These are phyloP conservation scores for Davidsoniella australis DNA, from an alignment of 2,329 filamentous ascomycete species.

Conservation along the genomic window DNA sequence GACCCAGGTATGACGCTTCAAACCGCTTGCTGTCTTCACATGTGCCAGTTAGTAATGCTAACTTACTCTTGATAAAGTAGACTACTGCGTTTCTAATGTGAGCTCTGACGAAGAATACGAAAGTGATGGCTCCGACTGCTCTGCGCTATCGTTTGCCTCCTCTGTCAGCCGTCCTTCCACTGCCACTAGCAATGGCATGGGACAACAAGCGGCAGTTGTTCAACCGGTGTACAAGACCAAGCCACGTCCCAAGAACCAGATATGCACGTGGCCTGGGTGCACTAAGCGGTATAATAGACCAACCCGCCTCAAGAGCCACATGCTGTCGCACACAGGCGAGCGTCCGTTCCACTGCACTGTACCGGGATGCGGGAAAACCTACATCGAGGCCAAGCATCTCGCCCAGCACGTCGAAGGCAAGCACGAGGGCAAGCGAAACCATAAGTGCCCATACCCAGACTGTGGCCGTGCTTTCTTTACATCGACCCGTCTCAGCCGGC, in stretches of 20 bases:
- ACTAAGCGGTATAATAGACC: conserved; percentile 77
- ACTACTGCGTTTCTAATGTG: background rate
- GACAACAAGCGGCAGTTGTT: too few relatives aligned
- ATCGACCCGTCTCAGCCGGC: conserved; percentile 57
- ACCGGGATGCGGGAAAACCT: conserved; percentile 61
- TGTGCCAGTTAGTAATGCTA: too few relatives aligned
- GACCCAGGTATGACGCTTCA: background rate
- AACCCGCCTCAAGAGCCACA: conserved; percentile 59
- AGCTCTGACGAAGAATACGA: conserved; percentile 8
- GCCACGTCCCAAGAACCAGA: conserved; percentile 44
- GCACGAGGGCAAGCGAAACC: conserved; percentile 54
- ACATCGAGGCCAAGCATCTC: conserved; percentile 73
- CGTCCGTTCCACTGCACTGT: conserved; percentile 60
- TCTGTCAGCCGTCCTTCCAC: conserved; percentile 20
- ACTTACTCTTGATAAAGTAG: too few relatives aligned
- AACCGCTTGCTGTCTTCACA: background rate
- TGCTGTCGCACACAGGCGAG: conserved; percentile 73
- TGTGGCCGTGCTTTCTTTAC: conserved; percentile 75
- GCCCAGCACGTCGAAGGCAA: conserved; percentile 70
- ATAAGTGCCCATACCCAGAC: conserved; percentile 51
- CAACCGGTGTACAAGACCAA: conserved; percentile 28
- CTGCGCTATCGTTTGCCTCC: conserved; percentile 5
- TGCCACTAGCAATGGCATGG: conserved; percentile 14
- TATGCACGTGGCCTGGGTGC: conserved; percentile 58
- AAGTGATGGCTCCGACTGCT: conserved; percentile 6